phyloP scores from a whole-genome alignment of 306 rosid genomes.

The Medicago ruthenica region DNA sequence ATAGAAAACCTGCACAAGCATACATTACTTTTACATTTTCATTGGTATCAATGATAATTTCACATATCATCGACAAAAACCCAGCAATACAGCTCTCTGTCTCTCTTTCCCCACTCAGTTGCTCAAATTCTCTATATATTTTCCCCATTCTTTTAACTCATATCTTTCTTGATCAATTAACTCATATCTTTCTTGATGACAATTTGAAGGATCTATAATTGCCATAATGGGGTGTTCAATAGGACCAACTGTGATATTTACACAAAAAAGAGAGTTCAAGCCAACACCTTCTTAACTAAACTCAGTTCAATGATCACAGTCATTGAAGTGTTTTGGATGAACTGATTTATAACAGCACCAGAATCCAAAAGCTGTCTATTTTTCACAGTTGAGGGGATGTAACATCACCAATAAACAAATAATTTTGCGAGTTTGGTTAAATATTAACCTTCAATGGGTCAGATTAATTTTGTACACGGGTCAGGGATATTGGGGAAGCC shows the following conservation, averaged over 20 bases:
- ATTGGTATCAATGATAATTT: too few relatives aligned
- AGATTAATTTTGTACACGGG: conserved; percentile 9
- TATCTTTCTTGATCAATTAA: conserved; percentile 3
- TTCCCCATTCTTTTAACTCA: background rate
- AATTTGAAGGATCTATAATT: too few relatives aligned
- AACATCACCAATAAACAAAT: conserved; percentile 12
- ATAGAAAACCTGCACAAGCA: too few relatives aligned
- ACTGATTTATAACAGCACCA: background rate
- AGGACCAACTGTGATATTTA: conserved; percentile 2
- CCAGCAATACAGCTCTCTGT: too few relatives aligned
- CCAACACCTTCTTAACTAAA: background rate
- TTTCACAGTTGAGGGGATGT: background rate
- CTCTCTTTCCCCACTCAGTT: too few relatives aligned
- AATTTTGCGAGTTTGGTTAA: background rate
- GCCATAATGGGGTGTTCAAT: too few relatives aligned
- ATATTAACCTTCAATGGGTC: background rate
- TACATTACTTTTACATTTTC: too few relatives aligned
- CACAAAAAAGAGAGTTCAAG: background rate
- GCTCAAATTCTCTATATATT: too few relatives aligned
- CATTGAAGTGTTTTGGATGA: background rate
- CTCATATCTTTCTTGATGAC: background rate
- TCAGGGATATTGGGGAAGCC: background rate
- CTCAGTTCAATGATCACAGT: background rate
- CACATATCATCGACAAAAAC: too few relatives aligned
- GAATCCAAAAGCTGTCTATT: background rate